Evolutionary conservation across 345 rosid species (phyloP), one percentile per base, ranked within the genome.

Genomic region (Hevea brasiliensis): DNA sequence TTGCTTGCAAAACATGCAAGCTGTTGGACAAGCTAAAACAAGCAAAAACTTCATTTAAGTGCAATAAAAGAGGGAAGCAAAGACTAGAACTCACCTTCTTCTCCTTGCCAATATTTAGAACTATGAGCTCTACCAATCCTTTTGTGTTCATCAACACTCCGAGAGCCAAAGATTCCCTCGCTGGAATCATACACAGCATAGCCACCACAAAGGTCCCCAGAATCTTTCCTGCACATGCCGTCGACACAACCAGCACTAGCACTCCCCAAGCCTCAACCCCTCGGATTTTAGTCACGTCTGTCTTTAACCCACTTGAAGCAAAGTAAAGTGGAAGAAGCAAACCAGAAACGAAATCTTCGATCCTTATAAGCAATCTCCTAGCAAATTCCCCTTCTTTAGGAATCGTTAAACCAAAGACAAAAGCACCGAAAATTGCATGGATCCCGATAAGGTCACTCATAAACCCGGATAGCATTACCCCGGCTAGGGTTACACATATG

Each of bases 131-230:
- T 48, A 94, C 97, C 74, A 94, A 81, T 24, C 98, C 97, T 81
- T 94, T 94, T 1, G 97, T 92, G 29, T 94, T 94, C 96, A 90
- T 94, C 85, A 94, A 81, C 51, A 92, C 71, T 1, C 98, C 98
- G 17, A 94, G 90, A 7, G 88, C 60, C 74, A 87, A 23, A 11
- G 96, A 85, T 50, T 94, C 97, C 73, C 90, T 87, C 40, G 71
- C 87, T 17, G 97, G 90, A 26, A 94, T 85, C 81, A 66, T 76
- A 42, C 80, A 86, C 87, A 92, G 77, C 83, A 90, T 14, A 20
- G 93, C 94, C 77, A 82, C 92, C 56, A 15, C 84, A 67, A 92
- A 84, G n/a, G 98, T 94, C 21, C 98, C 98, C 0, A 79, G 1
- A 17, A 92, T 89, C 84, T 92, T 94, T 6, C 98, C 96, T 0